Percentiles rank a stretch among this genome's conserved stretches.
Evolutionary conservation across 176 grass and related monocot species (phyloP).

Genomic region (Zoysia pacifica): DNA sequence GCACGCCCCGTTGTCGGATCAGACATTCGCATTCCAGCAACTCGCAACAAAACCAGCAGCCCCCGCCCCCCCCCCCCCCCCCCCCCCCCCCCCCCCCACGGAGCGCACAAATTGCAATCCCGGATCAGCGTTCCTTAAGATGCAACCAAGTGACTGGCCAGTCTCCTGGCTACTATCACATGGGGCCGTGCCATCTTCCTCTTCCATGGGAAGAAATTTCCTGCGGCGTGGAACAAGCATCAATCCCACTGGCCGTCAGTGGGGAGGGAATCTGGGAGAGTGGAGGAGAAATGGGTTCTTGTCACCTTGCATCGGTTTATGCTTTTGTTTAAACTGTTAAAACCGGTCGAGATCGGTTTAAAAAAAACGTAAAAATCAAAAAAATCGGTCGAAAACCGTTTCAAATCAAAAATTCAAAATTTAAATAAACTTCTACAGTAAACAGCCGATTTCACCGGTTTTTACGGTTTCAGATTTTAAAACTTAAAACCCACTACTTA

Average conservation of each 20-base stretch:
- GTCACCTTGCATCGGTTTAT: not conserved
- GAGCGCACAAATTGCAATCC: not conserved
- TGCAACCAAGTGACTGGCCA: not conserved
- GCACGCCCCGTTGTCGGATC: not conserved
- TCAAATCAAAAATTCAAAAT: too few species aligned
- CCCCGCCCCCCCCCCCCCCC: not conserved
- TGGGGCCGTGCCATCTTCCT: constrained; percentile 14
- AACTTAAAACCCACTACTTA: too few species aligned
- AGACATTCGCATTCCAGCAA: not conserved
- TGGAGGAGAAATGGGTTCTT: constrained; percentile 13
- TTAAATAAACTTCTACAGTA: too few species aligned
- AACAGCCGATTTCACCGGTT: too few species aligned
- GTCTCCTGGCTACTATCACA: not conserved
- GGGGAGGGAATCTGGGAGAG: not conserved
- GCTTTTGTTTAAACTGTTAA: too few species aligned
- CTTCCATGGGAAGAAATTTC: not conserved
- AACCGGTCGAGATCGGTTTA: too few species aligned
- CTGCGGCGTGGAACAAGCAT: constrained; percentile 9
- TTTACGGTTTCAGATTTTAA: too few species aligned
- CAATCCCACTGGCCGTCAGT: constrained; percentile 4
- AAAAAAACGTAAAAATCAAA: too few species aligned
- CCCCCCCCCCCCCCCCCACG: not conserved
- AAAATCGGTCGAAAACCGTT: too few species aligned
- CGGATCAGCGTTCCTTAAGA: constrained; percentile 11
- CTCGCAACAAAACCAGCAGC: constrained; percentile 25